Percentiles rank a stretch among this genome's conserved stretches.
These are phyloP conservation scores for Candida easanensis DNA, from an alignment of 805 yeast genomes.

Conservation along the genomic window DNA sequence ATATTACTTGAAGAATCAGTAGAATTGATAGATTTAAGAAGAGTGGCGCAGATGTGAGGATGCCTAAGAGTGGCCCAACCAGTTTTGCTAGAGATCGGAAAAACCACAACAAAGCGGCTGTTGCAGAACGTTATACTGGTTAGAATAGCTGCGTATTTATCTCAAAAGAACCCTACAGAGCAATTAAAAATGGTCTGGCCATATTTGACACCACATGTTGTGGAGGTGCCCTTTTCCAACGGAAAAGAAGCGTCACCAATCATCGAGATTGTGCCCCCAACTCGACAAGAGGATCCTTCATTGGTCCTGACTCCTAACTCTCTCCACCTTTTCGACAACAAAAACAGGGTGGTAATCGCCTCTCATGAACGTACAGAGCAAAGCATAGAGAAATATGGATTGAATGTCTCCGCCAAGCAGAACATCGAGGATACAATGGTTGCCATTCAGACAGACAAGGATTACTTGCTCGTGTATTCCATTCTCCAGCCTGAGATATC, in stretches of 20 bases:
- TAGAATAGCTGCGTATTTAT: no score
- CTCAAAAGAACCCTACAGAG: no score
- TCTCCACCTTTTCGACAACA: constrained; percentile 32
- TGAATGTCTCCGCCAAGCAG: constrained; percentile 29
- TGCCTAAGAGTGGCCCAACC: no score
- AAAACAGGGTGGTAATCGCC: constrained; percentile 33
- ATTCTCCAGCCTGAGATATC: constrained; percentile 8
- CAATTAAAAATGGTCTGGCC: constrained; percentile 13
- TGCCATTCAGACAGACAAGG: constrained; percentile 34
- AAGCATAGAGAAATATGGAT: constrained; percentile 38
- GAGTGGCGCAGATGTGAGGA: no score
- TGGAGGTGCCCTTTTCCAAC: background rate
- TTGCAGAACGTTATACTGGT: no score
- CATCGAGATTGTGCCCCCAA: constrained; percentile 3
- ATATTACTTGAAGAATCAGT: background rate
- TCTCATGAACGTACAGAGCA: constrained; percentile 33
- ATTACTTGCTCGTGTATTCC: constrained; percentile 38
- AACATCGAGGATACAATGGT: constrained; percentile 27
- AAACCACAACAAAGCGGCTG: no score
- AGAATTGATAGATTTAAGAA: no score
- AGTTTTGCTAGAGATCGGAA: no score
- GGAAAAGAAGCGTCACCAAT: background rate
- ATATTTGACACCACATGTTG: constrained; percentile 3
- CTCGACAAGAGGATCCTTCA: constrained; percentile 1
- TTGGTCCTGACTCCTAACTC: constrained; percentile 31